Base-by-base conservation (phyloP, 2,329 filamentous ascomycete species). In the Orbilia brochopaga region DNA sequence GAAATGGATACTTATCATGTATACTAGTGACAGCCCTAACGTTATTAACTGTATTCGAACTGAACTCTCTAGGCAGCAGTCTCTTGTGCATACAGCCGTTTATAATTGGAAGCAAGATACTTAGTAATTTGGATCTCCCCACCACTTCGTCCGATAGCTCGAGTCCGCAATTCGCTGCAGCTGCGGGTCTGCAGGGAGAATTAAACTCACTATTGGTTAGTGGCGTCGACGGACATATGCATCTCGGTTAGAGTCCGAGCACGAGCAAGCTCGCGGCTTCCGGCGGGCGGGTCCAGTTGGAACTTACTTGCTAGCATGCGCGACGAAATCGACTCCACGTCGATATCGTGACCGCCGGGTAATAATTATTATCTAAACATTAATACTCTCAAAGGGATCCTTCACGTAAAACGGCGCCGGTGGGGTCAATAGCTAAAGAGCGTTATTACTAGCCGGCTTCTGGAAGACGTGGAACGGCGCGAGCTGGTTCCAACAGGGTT, bases 221-320 rank as follows among this genome's bases (percentile, higher is more conserved):
- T 8, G 27, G 3, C 27, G 27, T 8, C 27, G 27, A n/a, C n/a
- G n/a, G n/a, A 17, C 40, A 44, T 13, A 44, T 44, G 40, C 40
- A 32, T 32, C 27, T 23, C 44, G 44, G 44, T 48, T 48, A 48
- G 19, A 48, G 3, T 17, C 44, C 44, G 44, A 48, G 44, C 8
- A 19, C 44, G 8, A 5, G 15, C 44, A 21, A 32, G 27, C 27
- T 32, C n/a, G 8, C 19, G 44, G 44, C 8, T 23, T 19, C 17
- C 19, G 44, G 44, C 44, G 44, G 15, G 11, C 44, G 44, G 17
- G 6, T 10, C 44, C 44, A 23, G 6, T 19, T 48, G 27, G 27
- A 32, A n/a, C n/a, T n/a, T n/a, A n/a, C n/a, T n/a, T 32, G 27
- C 27, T 32, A 4, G 27, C 27, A 32, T 32, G 27, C 8, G 27